Evolutionary conservation across 1,284 basidiomycete genomes (phyloP).

Genomic region (Ceratobasidium sp.): DNA sequence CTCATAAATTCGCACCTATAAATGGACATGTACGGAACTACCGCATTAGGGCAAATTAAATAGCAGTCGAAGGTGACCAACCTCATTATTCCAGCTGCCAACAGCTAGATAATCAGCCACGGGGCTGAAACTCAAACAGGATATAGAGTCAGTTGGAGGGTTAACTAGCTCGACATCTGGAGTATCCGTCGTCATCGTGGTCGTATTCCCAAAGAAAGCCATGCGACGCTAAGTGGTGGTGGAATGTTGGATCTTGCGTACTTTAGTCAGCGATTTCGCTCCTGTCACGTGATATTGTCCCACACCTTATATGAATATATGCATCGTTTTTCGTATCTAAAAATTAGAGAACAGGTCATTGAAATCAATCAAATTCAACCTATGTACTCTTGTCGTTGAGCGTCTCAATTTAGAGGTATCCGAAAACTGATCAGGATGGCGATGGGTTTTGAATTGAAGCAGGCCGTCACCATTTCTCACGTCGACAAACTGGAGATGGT

Average conservation of each 20-base stretch:
- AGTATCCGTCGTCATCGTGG: slow-evolving; percentile 49
- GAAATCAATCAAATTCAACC: too few relatives aligned
- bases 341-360: too few relatives aligned
- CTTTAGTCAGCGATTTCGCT: not conserved
- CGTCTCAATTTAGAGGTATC: too few relatives aligned
- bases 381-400: too few relatives aligned
- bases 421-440: too few relatives aligned
- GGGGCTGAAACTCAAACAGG: slow-evolving; percentile 72
- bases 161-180: slow-evolving; percentile 81
- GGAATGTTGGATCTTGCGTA: not conserved
- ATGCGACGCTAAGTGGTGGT: slow-evolving; percentile 3
- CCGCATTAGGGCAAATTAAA: too few relatives aligned
- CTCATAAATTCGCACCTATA: slow-evolving; percentile 67
- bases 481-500: too few relatives aligned
- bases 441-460: too few relatives aligned
- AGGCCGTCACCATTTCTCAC: too few relatives aligned
- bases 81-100: slow-evolving; percentile 84
- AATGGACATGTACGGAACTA: not conserved
- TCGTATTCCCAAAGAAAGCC: slow-evolving; percentile 41
- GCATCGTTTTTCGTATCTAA: too few relatives aligned
- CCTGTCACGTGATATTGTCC: not conserved
- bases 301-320: too few relatives aligned
- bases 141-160: slow-evolving; percentile 73
- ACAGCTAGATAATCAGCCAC: slow-evolving; percentile 81
- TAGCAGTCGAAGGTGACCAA: slow-evolving; percentile 61